Evolutionary conservation across 345 rosid genomes (phyloP), one percentile per base, ranked within the genome.

Genomic region (Psidium friedrichsthalianum): DNA sequence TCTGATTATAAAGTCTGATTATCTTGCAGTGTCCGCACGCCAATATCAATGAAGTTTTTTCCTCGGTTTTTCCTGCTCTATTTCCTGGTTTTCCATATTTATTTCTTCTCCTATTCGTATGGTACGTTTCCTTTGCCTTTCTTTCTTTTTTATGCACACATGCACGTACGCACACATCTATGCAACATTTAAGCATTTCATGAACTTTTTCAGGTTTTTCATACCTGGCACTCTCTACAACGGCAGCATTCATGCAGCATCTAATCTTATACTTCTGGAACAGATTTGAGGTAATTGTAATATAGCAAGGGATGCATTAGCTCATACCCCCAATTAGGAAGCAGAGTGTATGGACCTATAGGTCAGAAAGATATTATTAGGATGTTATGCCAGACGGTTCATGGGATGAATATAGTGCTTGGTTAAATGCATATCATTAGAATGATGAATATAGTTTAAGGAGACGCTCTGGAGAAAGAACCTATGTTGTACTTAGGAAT

Each of bases 31-130:
- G 99, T 98, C 69, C 94, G 98, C 87, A 98, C 99, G 9, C 97
- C 99, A 84, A 91, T 98, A 92, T 98, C 97, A 56, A 96, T 96
- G 99, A 98, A 98, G 94, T 98, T 96, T 93, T 98, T 98, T 87
- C 99, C 99, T 14, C 99, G 99, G 86, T 98, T 98, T 94, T 96
- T 98, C 82, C 87, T 96, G 90, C 97, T 98, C 55, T 98, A 98
- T 89, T 96, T 98, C 91, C 94, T 98, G 92, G 99, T 95, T 87
- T 98, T 98, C 89, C 99, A 98, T 88, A 98, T 98, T 82, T 98
- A 96, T 88, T 98, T 96, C 94, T 98, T 98, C 90, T 96, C 99
- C 21, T 96, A 96, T 83, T 91, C 94, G 42, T 93, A 96, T 87
- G 99, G 99, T 98, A 94, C 61, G 91, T 53, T 36, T 55, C 84